Conservation (phyloP, 2,329 filamentous ascomycete species). For the Neurospora sp. region DNA sequence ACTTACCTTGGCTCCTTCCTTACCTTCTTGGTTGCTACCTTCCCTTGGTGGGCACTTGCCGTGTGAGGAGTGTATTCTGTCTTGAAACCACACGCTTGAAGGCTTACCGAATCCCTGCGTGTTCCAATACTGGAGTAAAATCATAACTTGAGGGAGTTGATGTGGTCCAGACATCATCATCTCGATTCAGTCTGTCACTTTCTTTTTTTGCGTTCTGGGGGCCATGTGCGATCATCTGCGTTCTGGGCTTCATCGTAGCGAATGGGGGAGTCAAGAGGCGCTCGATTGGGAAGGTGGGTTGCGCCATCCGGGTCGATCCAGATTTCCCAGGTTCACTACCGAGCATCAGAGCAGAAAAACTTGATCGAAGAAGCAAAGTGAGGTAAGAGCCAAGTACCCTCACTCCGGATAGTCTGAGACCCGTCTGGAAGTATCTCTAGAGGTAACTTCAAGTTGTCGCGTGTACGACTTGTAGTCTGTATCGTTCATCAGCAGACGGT, state of each 20-base stretch:
- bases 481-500: neutral
- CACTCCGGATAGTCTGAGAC: neutral
- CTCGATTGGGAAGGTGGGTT: conserved; percentile 7
- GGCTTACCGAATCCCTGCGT: neutral
- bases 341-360: neutral
- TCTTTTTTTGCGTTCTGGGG: neutral
- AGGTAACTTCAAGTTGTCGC: neutral
- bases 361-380: neutral
- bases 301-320: conserved; percentile 2
- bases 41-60: neutral
- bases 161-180: neutral
- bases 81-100: neutral
- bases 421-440: neutral
- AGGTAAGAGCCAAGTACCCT: neutral
- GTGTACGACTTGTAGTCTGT: neutral
- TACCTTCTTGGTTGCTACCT: neutral
- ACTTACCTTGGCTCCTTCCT: neutral
- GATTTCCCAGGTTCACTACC: neutral
- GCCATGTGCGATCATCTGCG: neutral
- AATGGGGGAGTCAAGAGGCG: neutral
- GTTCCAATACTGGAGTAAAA: neutral
- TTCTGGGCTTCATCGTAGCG: neutral
- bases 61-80: neutral
- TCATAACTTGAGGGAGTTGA: neutral
- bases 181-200: neutral